Base-by-base conservation (phyloP, 768 basidiomycete genomes). In the Trametes elegans region DNA sequence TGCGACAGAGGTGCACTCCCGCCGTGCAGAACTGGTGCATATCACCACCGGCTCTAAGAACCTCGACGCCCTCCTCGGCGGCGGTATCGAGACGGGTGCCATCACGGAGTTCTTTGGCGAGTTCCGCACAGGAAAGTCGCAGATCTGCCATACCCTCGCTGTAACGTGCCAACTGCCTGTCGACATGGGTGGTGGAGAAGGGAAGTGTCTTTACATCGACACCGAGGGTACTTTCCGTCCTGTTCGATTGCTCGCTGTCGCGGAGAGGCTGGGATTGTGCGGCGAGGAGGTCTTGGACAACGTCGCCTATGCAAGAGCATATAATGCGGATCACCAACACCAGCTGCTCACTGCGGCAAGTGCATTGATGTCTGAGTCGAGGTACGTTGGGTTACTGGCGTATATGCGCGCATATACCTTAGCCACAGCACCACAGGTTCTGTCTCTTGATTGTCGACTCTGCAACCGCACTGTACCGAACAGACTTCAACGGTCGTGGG, bases 171-270 rank as follows among this genome's bases (percentile, higher is more conserved):
- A 98, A 74, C 81, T 98, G 13, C 97, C 97, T 2, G 88, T 94
- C 38, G 88, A 83, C 64, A 98, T 98, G 95, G 96, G 97, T 18
- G 97, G 97, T 14, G 97, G 97, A 11, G 97, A 99, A 73, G 97
- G 97, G 34, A 99, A 99, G 73, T 98, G 96, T 67, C 76, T 99
- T 40, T 99, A 97, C 71, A 98, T 99, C 72, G 97, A 99, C 70
- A 98, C 97, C 0, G 97, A 99, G 67, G 96, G 96, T 24, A 99
- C 97, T 8, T 99, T 99, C 78, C 93, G 97, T 63, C 97, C 97
- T 19, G 90, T 91, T 36, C 89, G 97, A 49, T 78, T 98, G 40
- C 80, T 98, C 32, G 93, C 96, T 0, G 92, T 95, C 10, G 96
- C 97, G 3, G 95, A 97, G 73, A 79, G 97, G 46, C 95, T 87